phyloP scores from a whole-genome alignment of 2,329 filamentous ascomycete genomes.

The Diaporthe citriasiana region DNA sequence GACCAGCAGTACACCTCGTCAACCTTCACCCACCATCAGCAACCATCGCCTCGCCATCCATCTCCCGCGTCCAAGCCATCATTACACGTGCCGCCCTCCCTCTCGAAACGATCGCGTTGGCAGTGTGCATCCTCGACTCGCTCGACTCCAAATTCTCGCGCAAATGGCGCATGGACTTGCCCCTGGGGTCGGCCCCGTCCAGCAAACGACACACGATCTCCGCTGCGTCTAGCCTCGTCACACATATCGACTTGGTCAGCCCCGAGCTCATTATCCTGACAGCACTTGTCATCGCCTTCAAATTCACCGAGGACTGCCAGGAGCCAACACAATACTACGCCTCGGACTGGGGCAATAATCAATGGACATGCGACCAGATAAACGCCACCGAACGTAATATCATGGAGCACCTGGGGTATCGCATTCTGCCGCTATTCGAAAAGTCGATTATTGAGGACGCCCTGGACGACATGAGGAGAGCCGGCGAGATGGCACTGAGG shows the following conservation, averaged over 20 bases:
- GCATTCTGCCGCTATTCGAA: constrained; percentile 72
- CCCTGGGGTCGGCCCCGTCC: constrained; percentile 55
- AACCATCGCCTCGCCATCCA: constrained; percentile 70
- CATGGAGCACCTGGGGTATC: constrained; percentile 74
- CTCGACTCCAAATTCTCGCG: constrained; percentile 74
- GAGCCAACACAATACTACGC: constrained; percentile 68
- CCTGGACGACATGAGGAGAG: constrained; percentile 74
- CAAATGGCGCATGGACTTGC: constrained; percentile 72
- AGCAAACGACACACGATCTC: constrained; percentile 66
- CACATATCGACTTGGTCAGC: constrained; percentile 71
- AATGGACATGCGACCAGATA: constrained; percentile 74
- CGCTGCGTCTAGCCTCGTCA: constrained; percentile 50
- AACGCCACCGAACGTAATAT: constrained; percentile 75
- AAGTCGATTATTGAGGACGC: constrained; percentile 70
- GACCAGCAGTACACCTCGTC: constrained; percentile 75
- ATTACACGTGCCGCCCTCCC: constrained; percentile 70
- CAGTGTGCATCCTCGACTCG: constrained; percentile 76
- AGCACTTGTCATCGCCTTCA: constrained; percentile 74
- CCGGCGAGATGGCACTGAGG: constrained; percentile 53
- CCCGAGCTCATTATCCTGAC: constrained; percentile 75
- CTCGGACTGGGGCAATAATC: constrained; percentile 64
- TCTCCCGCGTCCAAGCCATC: constrained; percentile 72
- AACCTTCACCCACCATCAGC: constrained; percentile 76
- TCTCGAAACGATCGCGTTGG: constrained; percentile 73
- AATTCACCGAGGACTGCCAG: constrained; percentile 74